Conservation (phyloP, 2,329 filamentous ascomycete genomes). For the Colletotrichum scovillei region DNA sequence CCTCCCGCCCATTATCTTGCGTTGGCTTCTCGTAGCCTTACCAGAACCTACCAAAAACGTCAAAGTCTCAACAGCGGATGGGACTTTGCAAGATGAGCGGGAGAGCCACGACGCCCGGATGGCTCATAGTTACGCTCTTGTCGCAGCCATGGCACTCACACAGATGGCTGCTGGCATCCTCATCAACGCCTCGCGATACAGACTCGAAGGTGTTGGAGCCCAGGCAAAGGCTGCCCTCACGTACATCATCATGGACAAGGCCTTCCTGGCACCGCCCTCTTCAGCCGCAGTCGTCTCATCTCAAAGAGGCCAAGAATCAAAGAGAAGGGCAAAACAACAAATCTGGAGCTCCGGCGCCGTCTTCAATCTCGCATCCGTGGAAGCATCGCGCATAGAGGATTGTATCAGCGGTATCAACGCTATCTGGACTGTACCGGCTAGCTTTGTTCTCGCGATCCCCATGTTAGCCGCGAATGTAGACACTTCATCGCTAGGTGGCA, state of each 20-base stretch:
- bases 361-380: neutral
- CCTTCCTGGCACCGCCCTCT: neutral
- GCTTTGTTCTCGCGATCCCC: conserved; percentile 3
- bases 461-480: neutral
- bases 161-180: conserved; percentile 8
- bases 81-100: too few relatives aligned
- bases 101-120: neutral
- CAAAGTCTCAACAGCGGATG: neutral
- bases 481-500: neutral
- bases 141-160: neutral
- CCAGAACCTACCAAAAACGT: neutral
- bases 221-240: conserved; percentile 8
- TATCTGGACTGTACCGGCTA: neutral
- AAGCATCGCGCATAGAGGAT: conserved; percentile 3
- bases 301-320: neutral
- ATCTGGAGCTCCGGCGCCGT: neutral
- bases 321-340: neutral
- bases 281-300: neutral
- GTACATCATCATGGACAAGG: neutral
- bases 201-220: neutral
- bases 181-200: conserved; percentile 4
- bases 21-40: neutral
- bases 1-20: neutral
- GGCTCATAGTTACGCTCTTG: neutral
- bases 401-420: neutral